Evolutionary conservation across 768 basidiomycete species (phyloP).

Genomic region (Termitomyces bulborhizus): DNA sequence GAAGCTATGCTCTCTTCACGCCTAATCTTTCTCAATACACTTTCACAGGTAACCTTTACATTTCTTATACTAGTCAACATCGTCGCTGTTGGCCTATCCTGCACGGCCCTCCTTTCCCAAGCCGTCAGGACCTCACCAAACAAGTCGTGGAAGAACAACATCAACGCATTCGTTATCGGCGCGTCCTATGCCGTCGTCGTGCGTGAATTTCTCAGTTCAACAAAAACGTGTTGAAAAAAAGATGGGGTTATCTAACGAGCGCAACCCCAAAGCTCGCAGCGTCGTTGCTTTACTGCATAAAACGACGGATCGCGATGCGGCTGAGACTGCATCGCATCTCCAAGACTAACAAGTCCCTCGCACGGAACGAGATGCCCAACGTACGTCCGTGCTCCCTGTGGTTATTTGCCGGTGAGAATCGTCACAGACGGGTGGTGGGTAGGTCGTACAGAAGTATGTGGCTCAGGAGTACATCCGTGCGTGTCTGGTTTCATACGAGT

Average conservation of each 20-base stretch:
- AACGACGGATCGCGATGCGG: constrained; percentile 62
- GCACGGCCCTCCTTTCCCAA: constrained; percentile 60
- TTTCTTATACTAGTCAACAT: constrained; percentile 43
- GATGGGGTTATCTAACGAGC: background rate
- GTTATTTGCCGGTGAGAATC: background rate
- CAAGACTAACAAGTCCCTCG: constrained; percentile 48
- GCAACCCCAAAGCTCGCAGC: constrained; percentile 35
- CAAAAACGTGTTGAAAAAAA: background rate
- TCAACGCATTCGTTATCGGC: constrained; percentile 63
- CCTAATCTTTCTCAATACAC: constrained; percentile 29
- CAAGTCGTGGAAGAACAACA: constrained; percentile 52
- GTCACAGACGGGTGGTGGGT: background rate
- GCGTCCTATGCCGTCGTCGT: constrained; percentile 70
- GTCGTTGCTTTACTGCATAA: constrained; percentile 59
- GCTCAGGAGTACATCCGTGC: constrained; percentile 71
- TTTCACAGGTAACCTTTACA: constrained; percentile 50
- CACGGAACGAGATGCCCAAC: constrained; percentile 52
- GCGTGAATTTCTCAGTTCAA: constrained; percentile 17
- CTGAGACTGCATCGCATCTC: constrained; percentile 62
- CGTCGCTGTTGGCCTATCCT: constrained; percentile 56
- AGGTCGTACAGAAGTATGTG: constrained; percentile 66
- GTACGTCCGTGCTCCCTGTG: constrained; percentile 25
- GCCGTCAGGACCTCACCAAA: constrained; percentile 60
- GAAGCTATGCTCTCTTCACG: constrained; percentile 34
- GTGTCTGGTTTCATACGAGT: constrained; percentile 66